phyloP scores from a whole-genome alignment of 2,329 filamentous ascomycete genomes.

The Endocalyx cinctus region DNA sequence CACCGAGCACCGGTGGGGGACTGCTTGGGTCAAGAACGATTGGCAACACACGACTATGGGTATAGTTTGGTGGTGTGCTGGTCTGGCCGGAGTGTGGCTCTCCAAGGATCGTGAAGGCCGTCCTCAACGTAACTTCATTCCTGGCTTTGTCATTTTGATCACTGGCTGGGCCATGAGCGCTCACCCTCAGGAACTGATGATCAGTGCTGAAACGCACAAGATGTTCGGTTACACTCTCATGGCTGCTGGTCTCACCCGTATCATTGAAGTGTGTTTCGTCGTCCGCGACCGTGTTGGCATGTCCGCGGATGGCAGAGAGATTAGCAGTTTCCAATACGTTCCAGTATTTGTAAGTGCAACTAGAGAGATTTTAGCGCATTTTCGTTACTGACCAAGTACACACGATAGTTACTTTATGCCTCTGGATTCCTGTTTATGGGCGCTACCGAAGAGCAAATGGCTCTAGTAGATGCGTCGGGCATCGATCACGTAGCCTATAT shows the following conservation, averaged over 20 bases:
- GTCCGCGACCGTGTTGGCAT: slow-evolving; percentile 66
- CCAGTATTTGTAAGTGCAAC: slow-evolving; percentile 61
- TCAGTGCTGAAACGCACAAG: slow-evolving; percentile 82
- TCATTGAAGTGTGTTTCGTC: slow-evolving; percentile 89
- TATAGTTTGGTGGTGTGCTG: slow-evolving; percentile 97
- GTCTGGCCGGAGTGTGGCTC: slow-evolving; percentile 86
- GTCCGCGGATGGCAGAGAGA: slow-evolving; percentile 62
- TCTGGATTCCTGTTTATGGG: slow-evolving; percentile 97
- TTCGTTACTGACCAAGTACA: slow-evolving; percentile 14
- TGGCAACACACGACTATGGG: slow-evolving; percentile 99
- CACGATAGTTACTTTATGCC: slow-evolving; percentile 71
- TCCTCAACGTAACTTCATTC: slow-evolving; percentile 89
- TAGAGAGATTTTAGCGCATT: neutral
- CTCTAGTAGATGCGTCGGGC: slow-evolving; percentile 64
- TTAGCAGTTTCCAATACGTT: slow-evolving; percentile 67
- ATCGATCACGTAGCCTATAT: slow-evolving; percentile 91
- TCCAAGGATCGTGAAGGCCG: slow-evolving; percentile 77
- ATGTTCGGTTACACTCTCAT: slow-evolving; percentile 95
- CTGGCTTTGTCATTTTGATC: slow-evolving; percentile 82
- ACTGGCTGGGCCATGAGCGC: slow-evolving; percentile 95
- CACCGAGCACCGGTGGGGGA: slow-evolving; percentile 93
- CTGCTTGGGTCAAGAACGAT: slow-evolving; percentile 85
- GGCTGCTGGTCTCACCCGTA: slow-evolving; percentile 76
- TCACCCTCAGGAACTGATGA: slow-evolving; percentile 77
- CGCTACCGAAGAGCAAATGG: slow-evolving; percentile 94